Evolutionary conservation across 2,329 filamentous ascomycete genomes (phyloP), one percentile per base, ranked within the genome.

Genomic region (Mollisia scopiformis): DNA sequence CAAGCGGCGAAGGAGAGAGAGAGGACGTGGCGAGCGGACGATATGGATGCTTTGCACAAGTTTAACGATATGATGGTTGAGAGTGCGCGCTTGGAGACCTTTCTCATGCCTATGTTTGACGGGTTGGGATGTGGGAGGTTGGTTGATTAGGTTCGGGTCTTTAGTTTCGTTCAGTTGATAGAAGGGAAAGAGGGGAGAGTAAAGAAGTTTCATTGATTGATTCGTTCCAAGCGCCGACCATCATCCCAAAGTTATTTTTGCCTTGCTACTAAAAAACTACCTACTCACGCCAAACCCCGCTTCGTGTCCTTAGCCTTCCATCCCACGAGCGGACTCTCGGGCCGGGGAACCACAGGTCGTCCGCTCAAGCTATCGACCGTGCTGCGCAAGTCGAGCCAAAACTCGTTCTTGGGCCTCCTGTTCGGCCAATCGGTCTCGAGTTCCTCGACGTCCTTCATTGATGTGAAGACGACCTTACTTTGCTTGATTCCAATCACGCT

Each of bases 341-440:
- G 85, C 46, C 68, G 63, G 8, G 73, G 72, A 10, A 74, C 64
- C 13, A 76, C 69, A 0, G 88, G 85, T 61, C 92, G 83, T 2
- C 93, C 94, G 54, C 89, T 91, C 31, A 99, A 79, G 33, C 92
- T 89, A 74, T 99, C 91, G 2, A 97, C 93, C 28, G 92, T 86
- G 53, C 88, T 82, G 77, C 92, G 91, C 75, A 97, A 80, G 53
- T 82, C 82, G 69, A 91, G 80, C 95, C 95, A 99, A 80, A 92
- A 93, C 68, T 95, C 91, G 57, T 87, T 78, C 77, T 87, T 91
- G 50, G 95, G 94, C 54, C 95, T 83, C 54, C 95, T 84, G 75
- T 96, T 93, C 66, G 88, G 86, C 95, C 95, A 99, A 79, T 99
- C 94, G 3, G 95, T 98, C 71, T 93, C 91, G 25, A 86, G 85